Conservation (phyloP, 2,329 filamentous ascomycete species). For the Cercospora canescens region DNA sequence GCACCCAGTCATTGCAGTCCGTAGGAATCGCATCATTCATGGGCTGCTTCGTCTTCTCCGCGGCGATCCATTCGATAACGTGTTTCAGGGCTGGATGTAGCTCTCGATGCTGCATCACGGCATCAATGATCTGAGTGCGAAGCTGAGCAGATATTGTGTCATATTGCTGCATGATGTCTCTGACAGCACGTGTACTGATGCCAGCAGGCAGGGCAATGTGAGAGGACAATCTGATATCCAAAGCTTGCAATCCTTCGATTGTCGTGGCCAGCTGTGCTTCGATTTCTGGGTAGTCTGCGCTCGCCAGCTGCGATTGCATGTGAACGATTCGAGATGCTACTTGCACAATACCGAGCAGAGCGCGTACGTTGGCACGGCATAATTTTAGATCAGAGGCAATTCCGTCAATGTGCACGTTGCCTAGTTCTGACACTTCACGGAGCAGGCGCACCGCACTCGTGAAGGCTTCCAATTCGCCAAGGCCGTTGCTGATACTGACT, state of each 20-base stretch:
- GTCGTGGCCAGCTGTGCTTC: background rate
- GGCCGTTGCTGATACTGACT: background rate
- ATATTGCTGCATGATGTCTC: background rate
- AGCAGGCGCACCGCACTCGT: slow-evolving; percentile 13
- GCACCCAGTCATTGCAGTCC: slow-evolving; percentile 5
- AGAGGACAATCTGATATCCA: background rate
- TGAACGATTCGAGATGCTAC: slow-evolving; percentile 14
- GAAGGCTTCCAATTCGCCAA: slow-evolving; percentile 5
- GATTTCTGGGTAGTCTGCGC: slow-evolving; percentile 15
- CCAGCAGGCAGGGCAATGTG: slow-evolving; percentile 1
- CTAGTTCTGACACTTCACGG: slow-evolving; percentile 6
- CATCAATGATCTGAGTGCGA: background rate
- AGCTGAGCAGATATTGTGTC: background rate
- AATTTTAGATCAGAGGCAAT: background rate
- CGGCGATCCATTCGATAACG: slow-evolving; percentile 27
- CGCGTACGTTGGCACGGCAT: slow-evolving; percentile 1
- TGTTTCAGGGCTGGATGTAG: slow-evolving; percentile 27
- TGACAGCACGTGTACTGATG: slow-evolving; percentile 1
- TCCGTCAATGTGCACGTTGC: background rate
- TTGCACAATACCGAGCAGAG: slow-evolving; percentile 11
- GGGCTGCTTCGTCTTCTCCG: slow-evolving; percentile 33
- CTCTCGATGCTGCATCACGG: slow-evolving; percentile 17
- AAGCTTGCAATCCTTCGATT: background rate
- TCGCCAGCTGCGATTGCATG: slow-evolving; percentile 21
- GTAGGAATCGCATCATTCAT: background rate